Conservation (phyloP, 441 rosid genomes). For the Gossypium schwendimanii region DNA sequence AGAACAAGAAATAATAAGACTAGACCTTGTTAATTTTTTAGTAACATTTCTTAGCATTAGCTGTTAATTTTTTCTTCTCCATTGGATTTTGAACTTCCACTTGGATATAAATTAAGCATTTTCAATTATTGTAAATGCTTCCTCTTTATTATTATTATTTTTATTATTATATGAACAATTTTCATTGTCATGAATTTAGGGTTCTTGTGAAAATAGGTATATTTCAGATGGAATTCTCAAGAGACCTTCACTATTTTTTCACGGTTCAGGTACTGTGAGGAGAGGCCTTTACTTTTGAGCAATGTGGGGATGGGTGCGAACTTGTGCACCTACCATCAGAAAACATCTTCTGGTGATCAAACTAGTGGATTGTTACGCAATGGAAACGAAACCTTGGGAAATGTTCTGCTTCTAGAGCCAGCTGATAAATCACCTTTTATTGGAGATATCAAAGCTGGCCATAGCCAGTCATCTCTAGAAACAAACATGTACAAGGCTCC, state of each 20-base stretch:
- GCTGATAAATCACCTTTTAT: slow-evolving; percentile 95
- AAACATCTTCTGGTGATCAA: slow-evolving; percentile 74
- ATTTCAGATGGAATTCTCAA: slow-evolving; percentile 1
- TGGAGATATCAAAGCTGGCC: slow-evolving; percentile 82
- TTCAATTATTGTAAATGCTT: neutral
- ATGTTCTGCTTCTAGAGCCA: slow-evolving; percentile 65
- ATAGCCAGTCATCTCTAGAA: slow-evolving; percentile 77
- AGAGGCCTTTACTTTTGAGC: slow-evolving; percentile 86
- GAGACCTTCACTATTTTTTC: slow-evolving; percentile 5
- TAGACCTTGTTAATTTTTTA: neutral
- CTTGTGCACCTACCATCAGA: slow-evolving; percentile 89
- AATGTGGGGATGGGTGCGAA: slow-evolving; percentile 98
- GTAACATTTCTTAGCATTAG: neutral
- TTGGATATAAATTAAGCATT: neutral
- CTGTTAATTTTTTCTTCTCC: neutral
- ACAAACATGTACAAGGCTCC: slow-evolving; percentile 98
- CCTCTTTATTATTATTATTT: neutral
- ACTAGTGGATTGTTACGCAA: slow-evolving; percentile 42
- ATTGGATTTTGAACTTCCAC: neutral
- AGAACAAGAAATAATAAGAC: neutral
- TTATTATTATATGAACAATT: neutral
- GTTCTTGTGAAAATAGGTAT: neutral
- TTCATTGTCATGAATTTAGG: neutral
- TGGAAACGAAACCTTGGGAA: slow-evolving; percentile 62
- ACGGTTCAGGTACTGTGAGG: slow-evolving; percentile 82